These are phyloP conservation scores for Melastoma malabathricum DNA, from an alignment of 345 rosid genomes.

Conservation along the genomic window DNA sequence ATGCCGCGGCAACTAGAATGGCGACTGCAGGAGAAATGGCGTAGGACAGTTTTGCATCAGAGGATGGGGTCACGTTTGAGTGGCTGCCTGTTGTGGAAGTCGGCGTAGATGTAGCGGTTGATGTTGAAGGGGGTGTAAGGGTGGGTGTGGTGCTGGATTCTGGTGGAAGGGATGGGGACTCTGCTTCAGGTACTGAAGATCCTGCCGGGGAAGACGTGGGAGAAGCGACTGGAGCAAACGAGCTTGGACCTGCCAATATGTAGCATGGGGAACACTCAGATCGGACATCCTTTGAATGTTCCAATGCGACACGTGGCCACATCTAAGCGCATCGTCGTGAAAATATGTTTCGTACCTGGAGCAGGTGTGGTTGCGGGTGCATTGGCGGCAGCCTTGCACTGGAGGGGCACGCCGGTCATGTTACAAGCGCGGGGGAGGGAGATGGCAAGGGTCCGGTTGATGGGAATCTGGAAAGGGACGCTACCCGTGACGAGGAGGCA, in stretches of 20 bases:
- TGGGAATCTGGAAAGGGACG: conserved; percentile 57
- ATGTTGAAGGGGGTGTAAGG: conserved; percentile 36
- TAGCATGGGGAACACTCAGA: too few species aligned
- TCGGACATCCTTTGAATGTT: too few species aligned
- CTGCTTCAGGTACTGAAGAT: conserved; percentile 46
- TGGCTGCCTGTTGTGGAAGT: conserved; percentile 33
- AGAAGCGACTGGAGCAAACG: conserved; percentile 35
- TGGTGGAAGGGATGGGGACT: conserved; percentile 43
- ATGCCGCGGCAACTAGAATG: conserved; percentile 28
- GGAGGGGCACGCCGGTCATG: conserved; percentile 68
- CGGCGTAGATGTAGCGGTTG: conserved; percentile 20
- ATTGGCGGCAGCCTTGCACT: conserved; percentile 62
- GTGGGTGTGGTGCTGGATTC: conserved; percentile 35
- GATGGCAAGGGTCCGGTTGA: conserved; percentile 65
- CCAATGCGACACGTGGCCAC: too few species aligned
- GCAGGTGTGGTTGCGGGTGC: conserved; percentile 52
- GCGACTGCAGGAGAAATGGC: conserved; percentile 27
- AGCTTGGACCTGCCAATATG: conserved; percentile 29
- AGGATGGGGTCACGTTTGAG: conserved; percentile 43
- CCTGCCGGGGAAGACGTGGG: conserved; percentile 36
- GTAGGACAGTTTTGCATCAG: conserved; percentile 22
- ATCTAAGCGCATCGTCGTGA: not conserved
- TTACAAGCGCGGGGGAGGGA: conserved; percentile 80
- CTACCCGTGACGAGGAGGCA: conserved; percentile 57
- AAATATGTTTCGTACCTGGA: conserved; percentile 34